Conservation (phyloP, 225 moss, liverwort and hornwort species). For the Polytrichum formosum region DNA sequence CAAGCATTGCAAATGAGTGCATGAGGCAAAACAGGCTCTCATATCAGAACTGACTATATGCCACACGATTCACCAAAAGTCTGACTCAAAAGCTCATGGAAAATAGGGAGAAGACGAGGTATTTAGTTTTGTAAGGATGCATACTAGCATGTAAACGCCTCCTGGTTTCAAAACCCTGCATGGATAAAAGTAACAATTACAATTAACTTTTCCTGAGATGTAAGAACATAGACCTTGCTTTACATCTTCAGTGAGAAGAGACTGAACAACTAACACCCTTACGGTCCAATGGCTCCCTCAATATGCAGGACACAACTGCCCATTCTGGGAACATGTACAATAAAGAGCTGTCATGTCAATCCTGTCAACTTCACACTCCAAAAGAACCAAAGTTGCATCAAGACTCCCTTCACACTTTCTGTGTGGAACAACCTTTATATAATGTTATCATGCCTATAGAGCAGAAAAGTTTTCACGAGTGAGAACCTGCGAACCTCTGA, state of each 20-base stretch:
- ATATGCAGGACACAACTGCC: background rate
- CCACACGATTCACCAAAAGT: too few relatives aligned
- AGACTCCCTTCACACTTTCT: too few relatives aligned
- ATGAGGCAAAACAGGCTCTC: too few relatives aligned
- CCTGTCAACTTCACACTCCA: background rate
- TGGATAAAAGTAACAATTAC: background rate
- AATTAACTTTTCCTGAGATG: background rate
- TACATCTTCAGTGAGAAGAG: background rate
- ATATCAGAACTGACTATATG: too few relatives aligned
- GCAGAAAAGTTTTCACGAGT: background rate
- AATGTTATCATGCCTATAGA: too few relatives aligned
- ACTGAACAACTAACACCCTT: background rate
- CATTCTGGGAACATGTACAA: too few relatives aligned
- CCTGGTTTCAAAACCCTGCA: conserved; percentile 80
- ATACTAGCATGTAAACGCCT: conserved; percentile 81
- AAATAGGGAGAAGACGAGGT: too few relatives aligned
- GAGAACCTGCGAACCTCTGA: conserved; percentile 67
- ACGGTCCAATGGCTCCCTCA: background rate
- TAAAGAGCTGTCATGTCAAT: background rate
- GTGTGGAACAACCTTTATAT: too few relatives aligned
- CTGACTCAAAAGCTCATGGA: too few relatives aligned
- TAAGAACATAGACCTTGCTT: background rate
- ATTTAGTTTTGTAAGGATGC: background rate
- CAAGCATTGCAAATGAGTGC: too few relatives aligned
- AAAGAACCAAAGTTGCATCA: background rate